A percentile compares a stretch with the other conserved stretches of the same genome.
These are phyloP conservation scores for Yarrowia osloensis DNA, from an alignment of 805 yeast species.

Conservation along the genomic window DNA sequence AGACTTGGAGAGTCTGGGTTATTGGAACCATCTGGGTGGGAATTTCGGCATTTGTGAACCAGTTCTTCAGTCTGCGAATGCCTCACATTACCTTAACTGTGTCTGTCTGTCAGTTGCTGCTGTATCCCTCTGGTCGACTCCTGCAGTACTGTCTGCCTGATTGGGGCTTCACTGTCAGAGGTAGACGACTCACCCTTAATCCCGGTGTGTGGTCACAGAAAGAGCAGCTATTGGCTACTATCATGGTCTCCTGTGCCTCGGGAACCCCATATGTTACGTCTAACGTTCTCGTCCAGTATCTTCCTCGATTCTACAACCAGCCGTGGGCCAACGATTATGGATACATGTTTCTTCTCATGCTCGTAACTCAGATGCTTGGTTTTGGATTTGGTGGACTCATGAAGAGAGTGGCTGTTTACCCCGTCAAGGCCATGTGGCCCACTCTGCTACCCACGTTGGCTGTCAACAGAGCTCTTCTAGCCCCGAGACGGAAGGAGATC, in stretches of 20 bases:
- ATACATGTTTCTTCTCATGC: slow-evolving; percentile 51
- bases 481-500: slow-evolving; percentile 46
- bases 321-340: slow-evolving; percentile 34
- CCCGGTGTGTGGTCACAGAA: slow-evolving; percentile 63
- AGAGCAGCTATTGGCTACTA: slow-evolving; percentile 62
- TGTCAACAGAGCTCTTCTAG: slow-evolving; percentile 40
- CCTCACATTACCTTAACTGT: slow-evolving; percentile 54
- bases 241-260: slow-evolving; percentile 45
- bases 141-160: slow-evolving; percentile 34
- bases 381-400: slow-evolving; percentile 57
- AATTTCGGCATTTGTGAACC: slow-evolving; percentile 36
- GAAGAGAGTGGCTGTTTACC: slow-evolving; percentile 53
- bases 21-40: slow-evolving; percentile 42
- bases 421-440: slow-evolving; percentile 50
- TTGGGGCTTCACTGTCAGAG: slow-evolving; percentile 42
- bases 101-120: slow-evolving; percentile 56
- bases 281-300: slow-evolving; percentile 29
- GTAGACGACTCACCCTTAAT: slow-evolving; percentile 46
- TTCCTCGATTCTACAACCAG: slow-evolving; percentile 31
- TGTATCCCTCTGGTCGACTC: slow-evolving; percentile 56
- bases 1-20: slow-evolving; percentile 50
- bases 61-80: slow-evolving; percentile 53
- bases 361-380: slow-evolving; percentile 55
- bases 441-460: slow-evolving; percentile 59
- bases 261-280: slow-evolving; percentile 41